Conservation (phyloP, 371 early-diverging fungal genomes). For the Catenaria anguillulae region DNA sequence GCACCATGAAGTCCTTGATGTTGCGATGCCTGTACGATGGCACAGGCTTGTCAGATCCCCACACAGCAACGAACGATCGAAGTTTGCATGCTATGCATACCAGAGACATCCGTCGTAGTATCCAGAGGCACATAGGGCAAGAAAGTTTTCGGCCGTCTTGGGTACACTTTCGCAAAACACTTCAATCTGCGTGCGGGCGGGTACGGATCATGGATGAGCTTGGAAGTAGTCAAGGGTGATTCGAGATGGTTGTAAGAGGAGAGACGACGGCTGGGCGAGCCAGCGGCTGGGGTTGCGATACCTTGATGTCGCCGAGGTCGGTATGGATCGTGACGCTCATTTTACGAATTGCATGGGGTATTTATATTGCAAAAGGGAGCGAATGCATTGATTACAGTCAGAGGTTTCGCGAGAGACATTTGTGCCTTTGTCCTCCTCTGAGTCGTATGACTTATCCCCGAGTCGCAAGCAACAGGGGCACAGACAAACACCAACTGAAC, state of each 20-base stretch:
- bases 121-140: constrained; percentile 81
- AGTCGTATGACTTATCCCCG: too few species aligned
- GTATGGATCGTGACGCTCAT: constrained; percentile 64
- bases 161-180: constrained; percentile 69
- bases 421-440: too few species aligned
- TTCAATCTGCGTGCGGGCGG: constrained; percentile 28
- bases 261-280: too few species aligned
- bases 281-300: too few species aligned
- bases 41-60: not conserved
- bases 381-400: too few species aligned
- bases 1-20: too few species aligned
- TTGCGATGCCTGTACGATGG: constrained; percentile 11
- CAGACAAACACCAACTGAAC: too few species aligned
- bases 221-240: too few species aligned
- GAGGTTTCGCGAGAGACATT: too few species aligned
- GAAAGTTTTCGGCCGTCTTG: constrained; percentile 80
- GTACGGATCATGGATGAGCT: not conserved
- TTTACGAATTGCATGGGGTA: not conserved
- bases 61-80: constrained; percentile 84
- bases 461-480: too few species aligned
- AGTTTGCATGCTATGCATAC: too few species aligned
- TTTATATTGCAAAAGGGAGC: not conserved
- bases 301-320: constrained; percentile 79
- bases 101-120: constrained; percentile 72
- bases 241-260: too few species aligned